A percentile compares a stretch with the other conserved stretches of the same genome.
Evolutionary conservation across 345 rosid species (phyloP).

Genomic region (rapeseed (Brassica napus)): DNA sequence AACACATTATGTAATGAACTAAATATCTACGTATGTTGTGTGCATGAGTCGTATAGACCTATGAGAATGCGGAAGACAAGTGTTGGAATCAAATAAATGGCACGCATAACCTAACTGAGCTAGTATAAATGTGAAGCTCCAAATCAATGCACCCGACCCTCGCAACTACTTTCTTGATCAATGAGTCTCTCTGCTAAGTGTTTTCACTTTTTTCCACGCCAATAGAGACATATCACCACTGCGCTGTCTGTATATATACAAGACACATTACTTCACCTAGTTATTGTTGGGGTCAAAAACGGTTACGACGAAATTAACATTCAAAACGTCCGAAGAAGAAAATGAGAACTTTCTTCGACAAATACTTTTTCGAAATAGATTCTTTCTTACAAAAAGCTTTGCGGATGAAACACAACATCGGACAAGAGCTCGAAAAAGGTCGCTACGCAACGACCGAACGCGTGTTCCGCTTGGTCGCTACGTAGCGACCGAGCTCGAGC

Average conservation of each 20-base stretch:
- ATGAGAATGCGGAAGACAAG: constrained; percentile 1
- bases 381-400: too few relatives aligned
- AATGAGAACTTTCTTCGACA: too few relatives aligned
- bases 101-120: constrained; percentile 18
- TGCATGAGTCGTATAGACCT: neutral
- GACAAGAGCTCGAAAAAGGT: too few relatives aligned
- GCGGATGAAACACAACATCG: too few relatives aligned
- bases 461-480: too few relatives aligned
- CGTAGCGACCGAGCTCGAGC: too few relatives aligned
- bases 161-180: constrained; percentile 37
- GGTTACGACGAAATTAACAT: too few relatives aligned
- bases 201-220: constrained; percentile 23
- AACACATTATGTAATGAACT: neutral
- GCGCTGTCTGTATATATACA: neutral
- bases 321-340: too few relatives aligned
- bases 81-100: constrained; percentile 20
- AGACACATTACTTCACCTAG: neutral
- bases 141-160: constrained; percentile 22
- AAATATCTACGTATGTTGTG: neutral
- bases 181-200: constrained; percentile 21
- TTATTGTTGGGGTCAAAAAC: neutral
- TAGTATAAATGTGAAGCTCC: constrained; percentile 10
- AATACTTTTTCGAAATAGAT: too few relatives aligned
- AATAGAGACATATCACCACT: constrained; percentile 28
- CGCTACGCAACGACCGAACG: too few relatives aligned